Percentiles rank a stretch among this genome's conserved stretches.
Conservation (phyloP, 768 basidiomycete genomes). For the Flagelloscypha sp. region DNA sequence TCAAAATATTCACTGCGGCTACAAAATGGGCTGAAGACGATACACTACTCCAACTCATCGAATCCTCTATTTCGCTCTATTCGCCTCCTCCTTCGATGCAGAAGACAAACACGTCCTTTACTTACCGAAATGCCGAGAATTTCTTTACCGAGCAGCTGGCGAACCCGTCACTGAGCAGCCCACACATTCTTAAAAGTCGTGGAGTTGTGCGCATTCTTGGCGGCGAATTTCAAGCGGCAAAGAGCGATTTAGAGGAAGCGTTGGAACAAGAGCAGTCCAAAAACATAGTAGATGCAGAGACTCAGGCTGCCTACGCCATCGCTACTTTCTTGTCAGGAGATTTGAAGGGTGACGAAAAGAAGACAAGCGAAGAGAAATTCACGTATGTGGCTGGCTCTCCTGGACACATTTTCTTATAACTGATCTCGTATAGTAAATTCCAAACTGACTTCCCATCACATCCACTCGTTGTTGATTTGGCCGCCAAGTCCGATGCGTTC, state of each 20-base stretch:
- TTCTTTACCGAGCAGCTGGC: constrained; percentile 82
- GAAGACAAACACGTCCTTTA: constrained; percentile 26
- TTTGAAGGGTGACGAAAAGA: constrained; percentile 31
- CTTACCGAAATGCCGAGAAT: constrained; percentile 36
- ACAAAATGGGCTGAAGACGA: constrained; percentile 87
- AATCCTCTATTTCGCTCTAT: constrained; percentile 74
- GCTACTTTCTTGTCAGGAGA: constrained; percentile 48
- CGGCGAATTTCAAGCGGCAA: constrained; percentile 67
- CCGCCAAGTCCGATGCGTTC: constrained; percentile 53
- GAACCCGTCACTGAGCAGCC: constrained; percentile 69
- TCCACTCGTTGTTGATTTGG: constrained; percentile 60
- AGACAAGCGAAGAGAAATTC: constrained; percentile 62
- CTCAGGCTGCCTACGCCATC: constrained; percentile 60
- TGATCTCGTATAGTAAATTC: constrained; percentile 25
- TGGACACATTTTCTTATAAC: constrained; percentile 8
- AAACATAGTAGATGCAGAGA: constrained; percentile 44
- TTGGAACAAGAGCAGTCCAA: constrained; percentile 43
- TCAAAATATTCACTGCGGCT: constrained; percentile 75
- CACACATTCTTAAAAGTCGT: constrained; percentile 69
- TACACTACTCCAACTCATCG: constrained; percentile 80
- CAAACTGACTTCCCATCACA: constrained; percentile 51
- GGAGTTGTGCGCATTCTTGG: constrained; percentile 73
- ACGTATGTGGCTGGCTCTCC: constrained; percentile 37
- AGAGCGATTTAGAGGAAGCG: constrained; percentile 74
- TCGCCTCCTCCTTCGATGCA: constrained; percentile 34